These are phyloP conservation scores for Luffa aegyptiaca DNA, from an alignment of 306 rosid species.

Conservation along the genomic window DNA sequence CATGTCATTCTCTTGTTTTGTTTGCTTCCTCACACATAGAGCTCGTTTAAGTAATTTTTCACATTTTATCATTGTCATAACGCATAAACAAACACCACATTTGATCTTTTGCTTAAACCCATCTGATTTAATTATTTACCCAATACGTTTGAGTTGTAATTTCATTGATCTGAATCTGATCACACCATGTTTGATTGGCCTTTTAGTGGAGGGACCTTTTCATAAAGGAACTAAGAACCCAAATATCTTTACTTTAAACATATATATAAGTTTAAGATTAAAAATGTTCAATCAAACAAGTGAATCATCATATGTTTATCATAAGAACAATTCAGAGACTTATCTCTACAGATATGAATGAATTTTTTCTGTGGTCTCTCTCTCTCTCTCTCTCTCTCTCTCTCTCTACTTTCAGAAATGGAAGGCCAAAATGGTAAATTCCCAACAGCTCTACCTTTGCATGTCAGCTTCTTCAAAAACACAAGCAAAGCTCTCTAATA, in stretches of 20 bases:
- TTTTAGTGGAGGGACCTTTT: no score
- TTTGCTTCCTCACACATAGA: not conserved
- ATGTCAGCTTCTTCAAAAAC: not conserved
- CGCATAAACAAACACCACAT: not conserved
- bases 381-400: not conserved
- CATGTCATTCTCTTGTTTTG: not conserved
- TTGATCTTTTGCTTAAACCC: not conserved
- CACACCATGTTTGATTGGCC: no score
- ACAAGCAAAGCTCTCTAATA: conserved; percentile 10
- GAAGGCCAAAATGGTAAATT: not conserved
- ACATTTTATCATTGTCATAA: not conserved
- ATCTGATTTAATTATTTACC: not conserved
- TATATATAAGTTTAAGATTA: not conserved
- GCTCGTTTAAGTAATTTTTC: not conserved
- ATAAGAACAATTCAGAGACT: not conserved
- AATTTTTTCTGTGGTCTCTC: not conserved
- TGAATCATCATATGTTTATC: not conserved
- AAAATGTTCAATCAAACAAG: not conserved
- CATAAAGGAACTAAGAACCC: no score
- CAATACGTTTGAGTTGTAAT: not conserved
- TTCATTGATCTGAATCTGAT: no score
- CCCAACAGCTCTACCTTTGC: not conserved
- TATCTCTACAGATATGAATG: not conserved
- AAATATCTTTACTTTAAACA: not conserved
- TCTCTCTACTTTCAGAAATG: not conserved